Evolutionary conservation across 2,329 filamentous ascomycete species (phyloP), one percentile per base, ranked within the genome.

Genomic region (Thielaviopsis ethacetica): DNA sequence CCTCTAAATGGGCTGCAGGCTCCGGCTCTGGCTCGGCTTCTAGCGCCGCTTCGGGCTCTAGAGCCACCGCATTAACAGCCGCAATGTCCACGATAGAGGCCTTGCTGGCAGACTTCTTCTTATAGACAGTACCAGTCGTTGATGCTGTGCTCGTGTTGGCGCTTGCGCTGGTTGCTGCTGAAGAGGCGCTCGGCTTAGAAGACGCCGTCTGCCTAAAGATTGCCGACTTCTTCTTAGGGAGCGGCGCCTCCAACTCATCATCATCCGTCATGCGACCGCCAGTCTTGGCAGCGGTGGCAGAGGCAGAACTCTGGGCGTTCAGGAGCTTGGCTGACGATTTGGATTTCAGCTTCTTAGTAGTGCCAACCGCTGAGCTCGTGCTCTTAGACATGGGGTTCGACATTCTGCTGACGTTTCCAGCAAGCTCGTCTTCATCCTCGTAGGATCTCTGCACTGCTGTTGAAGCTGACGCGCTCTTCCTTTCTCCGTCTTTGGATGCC

Each of bases 361-460:
- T 66, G 30, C 66, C 64, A 59, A 58, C 62, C 38, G 59, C 44
- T 38, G 52, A 24, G 17, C 27, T 17, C 10, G 62, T 63, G 24
- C 68, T 68, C 24, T 69, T 72, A 61, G 71, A 72, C 15, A 73
- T 65, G 15, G 73, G 69, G 1, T 73, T 76, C 44, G 70, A 71
- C 49, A 71, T 74, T 64, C 73, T 75, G 38, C 66, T 66, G 21
- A 72, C 61, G 60, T 71, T 77, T 22, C 68, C 65, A 17, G 75
- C 70, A 2, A 71, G 69, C 3, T 68, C 69, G 56, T 70, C 70
- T 26, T 58, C 21, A 53, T 62, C 62, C 6, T 63, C 59, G 19
- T 59, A 51, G 27, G 22, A 49, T 5, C 19, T n/a, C 13, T 58
- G 44, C 3, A 24, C 22, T 24, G 44, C 44, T 21, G 19, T 49